phyloP scores from a whole-genome alignment of 257 asterid species.

The Paulownia fortunei region DNA sequence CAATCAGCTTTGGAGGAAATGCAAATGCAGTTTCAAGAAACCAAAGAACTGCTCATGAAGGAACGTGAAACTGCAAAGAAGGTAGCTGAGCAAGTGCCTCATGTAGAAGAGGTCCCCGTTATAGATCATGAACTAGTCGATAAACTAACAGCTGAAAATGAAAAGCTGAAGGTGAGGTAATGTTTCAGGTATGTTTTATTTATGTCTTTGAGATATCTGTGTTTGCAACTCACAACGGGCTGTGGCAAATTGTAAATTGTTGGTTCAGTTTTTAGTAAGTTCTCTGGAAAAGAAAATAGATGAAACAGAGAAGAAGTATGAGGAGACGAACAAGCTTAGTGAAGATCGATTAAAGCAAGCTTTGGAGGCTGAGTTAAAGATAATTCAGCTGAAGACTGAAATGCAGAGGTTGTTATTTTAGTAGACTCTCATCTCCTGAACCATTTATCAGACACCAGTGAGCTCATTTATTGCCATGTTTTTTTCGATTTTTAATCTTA shows the following conservation, averaged over 20 bases:
- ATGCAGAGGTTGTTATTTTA: conserved; percentile 65
- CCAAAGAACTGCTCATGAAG: conserved; percentile 53
- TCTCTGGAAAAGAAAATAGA: conserved; percentile 71
- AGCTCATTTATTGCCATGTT: conserved; percentile 2
- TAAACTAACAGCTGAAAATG: conserved; percentile 74
- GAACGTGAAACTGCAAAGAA: conserved; percentile 49
- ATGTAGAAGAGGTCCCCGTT: conserved; percentile 43
- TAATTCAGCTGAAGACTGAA: conserved; percentile 69
- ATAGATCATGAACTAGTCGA: conserved; percentile 57
- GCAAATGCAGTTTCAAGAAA: conserved; percentile 55
- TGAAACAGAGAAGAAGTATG: conserved; percentile 73
- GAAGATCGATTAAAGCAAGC: conserved; percentile 77
- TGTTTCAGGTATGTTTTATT: conserved; percentile 19
- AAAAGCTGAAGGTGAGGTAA: conserved; percentile 72
- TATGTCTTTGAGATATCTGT: conserved; percentile 28
- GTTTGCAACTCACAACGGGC: conserved; percentile 22
- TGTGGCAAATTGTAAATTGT: conserved; percentile 18
- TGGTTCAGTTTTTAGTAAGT: conserved; percentile 61
- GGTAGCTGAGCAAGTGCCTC: conserved; percentile 30
- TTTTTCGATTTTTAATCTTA: neutral
- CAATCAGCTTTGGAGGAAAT: conserved; percentile 69
- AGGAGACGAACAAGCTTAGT: conserved; percentile 62
- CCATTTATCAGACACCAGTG: conserved; percentile 4
- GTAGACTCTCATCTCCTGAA: conserved; percentile 17
- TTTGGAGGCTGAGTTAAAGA: conserved; percentile 73